phyloP scores from a whole-genome alignment of 129 eudicot species.

The Ambrosia artemisiifolia region DNA sequence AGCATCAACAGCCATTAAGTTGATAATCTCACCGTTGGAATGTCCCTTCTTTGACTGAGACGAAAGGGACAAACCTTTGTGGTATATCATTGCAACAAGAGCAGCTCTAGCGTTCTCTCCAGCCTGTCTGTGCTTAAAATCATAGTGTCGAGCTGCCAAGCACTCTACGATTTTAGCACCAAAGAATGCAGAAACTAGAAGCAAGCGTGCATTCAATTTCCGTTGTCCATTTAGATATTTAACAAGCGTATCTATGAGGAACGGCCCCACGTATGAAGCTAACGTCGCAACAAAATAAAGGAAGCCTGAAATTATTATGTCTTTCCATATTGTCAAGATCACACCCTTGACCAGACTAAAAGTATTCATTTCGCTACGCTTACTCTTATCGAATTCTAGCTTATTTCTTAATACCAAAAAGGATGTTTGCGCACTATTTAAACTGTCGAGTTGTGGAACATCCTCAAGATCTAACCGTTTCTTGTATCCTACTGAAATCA shows the following conservation, averaged over 20 bases:
- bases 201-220: slow-evolving; percentile 37
- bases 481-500: slow-evolving; percentile 58
- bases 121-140: slow-evolving; percentile 54
- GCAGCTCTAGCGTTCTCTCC: slow-evolving; percentile 57
- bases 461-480: slow-evolving; percentile 74
- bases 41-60: slow-evolving; percentile 60
- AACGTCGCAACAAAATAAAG: slow-evolving; percentile 43
- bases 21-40: slow-evolving; percentile 72
- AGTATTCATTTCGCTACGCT: slow-evolving; percentile 34
- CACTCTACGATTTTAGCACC: slow-evolving; percentile 71
- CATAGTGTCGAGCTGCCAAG: slow-evolving; percentile 59
- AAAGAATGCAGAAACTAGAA: slow-evolving; percentile 56
- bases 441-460: slow-evolving; percentile 62
- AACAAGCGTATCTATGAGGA: slow-evolving; percentile 68
- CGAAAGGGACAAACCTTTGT: slow-evolving; percentile 70
- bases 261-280: slow-evolving; percentile 78
- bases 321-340: slow-evolving; percentile 55
- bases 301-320: slow-evolving; percentile 46
- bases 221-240: slow-evolving; percentile 61
- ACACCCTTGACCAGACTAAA: slow-evolving; percentile 54
- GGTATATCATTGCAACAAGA: slow-evolving; percentile 67
- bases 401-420: slow-evolving; percentile 41
- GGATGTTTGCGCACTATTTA: slow-evolving; percentile 49
- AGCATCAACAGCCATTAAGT: slow-evolving; percentile 84
- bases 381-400: slow-evolving; percentile 36